Percentiles rank a stretch among this genome's conserved stretches.
Evolutionary conservation across 2,329 filamentous ascomycete species (phyloP).

Genomic region (Arthrobotrys entomopaga): DNA sequence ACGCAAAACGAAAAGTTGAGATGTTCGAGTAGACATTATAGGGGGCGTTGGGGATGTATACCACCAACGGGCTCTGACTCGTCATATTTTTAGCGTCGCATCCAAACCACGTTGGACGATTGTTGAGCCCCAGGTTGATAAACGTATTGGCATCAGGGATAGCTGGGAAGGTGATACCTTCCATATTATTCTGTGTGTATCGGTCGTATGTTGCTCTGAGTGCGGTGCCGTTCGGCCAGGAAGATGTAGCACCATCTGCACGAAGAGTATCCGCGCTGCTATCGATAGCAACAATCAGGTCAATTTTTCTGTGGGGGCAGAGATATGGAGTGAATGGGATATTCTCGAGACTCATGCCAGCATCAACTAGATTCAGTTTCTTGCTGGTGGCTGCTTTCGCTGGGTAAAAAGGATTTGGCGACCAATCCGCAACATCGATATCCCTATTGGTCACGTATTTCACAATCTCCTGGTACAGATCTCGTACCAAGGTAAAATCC

Average conservation of each 20-base stretch:
- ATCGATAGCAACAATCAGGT: slow-evolving; percentile 84
- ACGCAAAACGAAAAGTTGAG: slow-evolving; percentile 77
- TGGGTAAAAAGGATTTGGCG: slow-evolving; percentile 78
- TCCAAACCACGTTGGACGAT: slow-evolving; percentile 80
- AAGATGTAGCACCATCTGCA: slow-evolving; percentile 61
- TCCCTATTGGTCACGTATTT: slow-evolving; percentile 68
- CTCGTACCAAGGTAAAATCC: slow-evolving; percentile 65
- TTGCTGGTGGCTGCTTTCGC: slow-evolving; percentile 68
- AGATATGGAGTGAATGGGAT: slow-evolving; percentile 81
- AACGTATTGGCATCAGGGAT: slow-evolving; percentile 81
- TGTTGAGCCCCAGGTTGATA: slow-evolving; percentile 79
- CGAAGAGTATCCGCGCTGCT: slow-evolving; percentile 75
- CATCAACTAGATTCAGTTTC: slow-evolving; percentile 78
- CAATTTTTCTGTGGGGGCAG: slow-evolving; percentile 75
- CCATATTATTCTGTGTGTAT: slow-evolving; percentile 64
- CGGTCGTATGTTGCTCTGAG: slow-evolving; percentile 79
- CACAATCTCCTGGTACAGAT: slow-evolving; percentile 67
- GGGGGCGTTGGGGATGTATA: slow-evolving; percentile 88
- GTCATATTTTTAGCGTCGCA: slow-evolving; percentile 75
- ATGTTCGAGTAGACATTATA: slow-evolving; percentile 81
- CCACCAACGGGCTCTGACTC: slow-evolving; percentile 71
- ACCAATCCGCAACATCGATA: slow-evolving; percentile 78
- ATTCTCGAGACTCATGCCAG: slow-evolving; percentile 81
- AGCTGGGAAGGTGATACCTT: slow-evolving; percentile 76
- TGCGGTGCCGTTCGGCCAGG: slow-evolving; percentile 81